Evolutionary conservation across 2,329 filamentous ascomycete genomes (phyloP).

Genomic region (Calcarisporium arbuscula): DNA sequence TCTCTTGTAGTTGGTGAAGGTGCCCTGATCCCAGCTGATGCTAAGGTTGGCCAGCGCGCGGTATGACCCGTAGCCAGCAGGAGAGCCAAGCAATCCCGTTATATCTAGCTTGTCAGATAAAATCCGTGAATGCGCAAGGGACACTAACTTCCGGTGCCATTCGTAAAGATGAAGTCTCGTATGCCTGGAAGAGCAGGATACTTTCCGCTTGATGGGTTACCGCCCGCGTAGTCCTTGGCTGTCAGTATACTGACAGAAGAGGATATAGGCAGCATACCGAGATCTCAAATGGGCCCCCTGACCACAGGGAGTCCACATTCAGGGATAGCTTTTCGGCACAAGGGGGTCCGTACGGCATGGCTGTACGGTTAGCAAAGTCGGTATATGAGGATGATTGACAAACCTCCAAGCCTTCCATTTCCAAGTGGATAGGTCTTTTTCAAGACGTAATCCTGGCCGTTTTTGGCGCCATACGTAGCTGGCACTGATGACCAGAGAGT

Average conservation of each 20-base stretch:
- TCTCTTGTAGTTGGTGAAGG: constrained; percentile 9
- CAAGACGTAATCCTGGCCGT: constrained; percentile 2
- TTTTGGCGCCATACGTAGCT: constrained; percentile 3
- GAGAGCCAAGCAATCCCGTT: constrained; percentile 4
- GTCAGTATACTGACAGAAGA: background rate
- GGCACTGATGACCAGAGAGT: constrained; percentile 5
- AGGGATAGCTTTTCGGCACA: constrained; percentile 6
- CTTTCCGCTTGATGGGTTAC: constrained; percentile 5
- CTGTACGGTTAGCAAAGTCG: constrained; percentile 1
- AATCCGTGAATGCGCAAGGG: background rate
- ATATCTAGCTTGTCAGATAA: constrained; percentile 4
- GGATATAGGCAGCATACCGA: constrained; percentile 4
- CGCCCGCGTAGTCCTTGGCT: constrained; percentile 6
- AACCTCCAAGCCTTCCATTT: constrained; percentile 8
- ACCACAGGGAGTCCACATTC: constrained; percentile 10
- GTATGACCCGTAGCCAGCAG: constrained; percentile 8
- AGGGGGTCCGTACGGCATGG: constrained; percentile 9
- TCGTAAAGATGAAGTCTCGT: constrained; percentile 6
- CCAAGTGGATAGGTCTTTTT: constrained; percentile 7
- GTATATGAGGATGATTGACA: constrained; percentile 1
- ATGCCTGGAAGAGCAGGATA: constrained; percentile 7
- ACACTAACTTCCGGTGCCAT: constrained; percentile 11
- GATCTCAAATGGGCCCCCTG: constrained; percentile 10
- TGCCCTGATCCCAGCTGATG: constrained; percentile 3
- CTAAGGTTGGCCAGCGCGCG: constrained; percentile 10